Conservation (phyloP, 176 grass and related monocot genomes). For the Eleusine coracana region DNA sequence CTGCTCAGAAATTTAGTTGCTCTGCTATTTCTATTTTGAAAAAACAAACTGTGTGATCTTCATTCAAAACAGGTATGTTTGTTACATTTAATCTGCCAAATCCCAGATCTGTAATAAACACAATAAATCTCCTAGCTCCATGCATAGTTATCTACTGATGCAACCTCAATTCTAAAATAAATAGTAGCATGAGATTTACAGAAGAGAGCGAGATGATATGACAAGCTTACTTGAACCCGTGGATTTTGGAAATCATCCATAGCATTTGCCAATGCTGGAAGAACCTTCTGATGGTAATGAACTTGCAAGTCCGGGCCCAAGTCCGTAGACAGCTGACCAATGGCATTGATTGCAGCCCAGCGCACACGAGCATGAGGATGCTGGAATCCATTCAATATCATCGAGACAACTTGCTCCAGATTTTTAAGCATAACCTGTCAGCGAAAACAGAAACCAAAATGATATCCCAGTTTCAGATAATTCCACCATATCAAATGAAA, state of each 20-base stretch:
- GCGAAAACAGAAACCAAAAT: constrained; percentile 29
- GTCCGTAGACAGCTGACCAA: constrained; percentile 96
- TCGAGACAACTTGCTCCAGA: constrained; percentile 87
- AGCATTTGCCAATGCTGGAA: constrained; percentile 83
- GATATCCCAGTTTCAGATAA: constrained; percentile 11
- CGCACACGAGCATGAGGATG: constrained; percentile 87
- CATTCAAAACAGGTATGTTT: neutral
- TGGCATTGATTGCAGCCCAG: constrained; percentile 96
- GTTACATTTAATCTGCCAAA: neutral
- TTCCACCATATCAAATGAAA: constrained; percentile 2
- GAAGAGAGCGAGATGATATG: constrained; percentile 7
- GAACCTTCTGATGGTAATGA: constrained; percentile 87
- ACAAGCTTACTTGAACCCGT: constrained; percentile 72
- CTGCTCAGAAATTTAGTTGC: neutral
- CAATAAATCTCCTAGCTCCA: neutral
- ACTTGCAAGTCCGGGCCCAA: constrained; percentile 93
- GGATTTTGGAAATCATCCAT: constrained; percentile 99
- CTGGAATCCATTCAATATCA: constrained; percentile 89
- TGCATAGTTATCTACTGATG: neutral
- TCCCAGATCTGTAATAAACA: neutral
- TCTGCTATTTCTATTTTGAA: constrained; percentile 1
- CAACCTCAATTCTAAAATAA: constrained; percentile 3
- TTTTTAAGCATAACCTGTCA: constrained; percentile 94
- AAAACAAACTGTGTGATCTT: neutral
- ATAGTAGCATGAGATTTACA: neutral